These are phyloP conservation scores for Coniochaeta prunicola DNA, from an alignment of 2,329 filamentous ascomycete genomes.

Conservation along the genomic window DNA sequence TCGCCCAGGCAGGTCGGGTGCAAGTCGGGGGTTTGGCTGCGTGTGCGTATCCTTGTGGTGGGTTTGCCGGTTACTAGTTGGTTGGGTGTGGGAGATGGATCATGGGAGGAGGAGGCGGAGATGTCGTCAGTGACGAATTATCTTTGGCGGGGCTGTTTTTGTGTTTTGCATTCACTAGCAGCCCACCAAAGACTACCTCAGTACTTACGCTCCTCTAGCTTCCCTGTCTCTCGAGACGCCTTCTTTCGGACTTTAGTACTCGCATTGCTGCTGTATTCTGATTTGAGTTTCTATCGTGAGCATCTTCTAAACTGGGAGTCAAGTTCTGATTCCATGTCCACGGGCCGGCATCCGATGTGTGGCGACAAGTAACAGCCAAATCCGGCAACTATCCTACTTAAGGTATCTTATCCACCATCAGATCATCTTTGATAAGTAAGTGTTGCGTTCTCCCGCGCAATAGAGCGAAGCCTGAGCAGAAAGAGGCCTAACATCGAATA, in stretches of 20 bases:
- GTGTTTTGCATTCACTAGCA: conserved; percentile 22
- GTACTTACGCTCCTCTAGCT: neutral
- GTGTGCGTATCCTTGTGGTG: neutral
- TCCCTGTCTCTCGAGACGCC: too few relatives aligned
- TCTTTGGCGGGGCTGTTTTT: conserved; percentile 21
- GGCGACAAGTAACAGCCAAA: neutral
- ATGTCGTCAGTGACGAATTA: conserved; percentile 20
- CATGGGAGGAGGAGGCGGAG: conserved; percentile 6
- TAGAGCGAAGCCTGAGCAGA: neutral
- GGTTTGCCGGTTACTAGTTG: neutral
- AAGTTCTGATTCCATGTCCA: too few relatives aligned
- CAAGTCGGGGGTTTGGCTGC: neutral
- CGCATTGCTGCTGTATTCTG: too few relatives aligned
- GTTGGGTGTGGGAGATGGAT: neutral
- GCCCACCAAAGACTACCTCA: too few relatives aligned
- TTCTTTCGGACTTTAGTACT: too few relatives aligned
- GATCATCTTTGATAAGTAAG: neutral
- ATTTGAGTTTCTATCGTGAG: too few relatives aligned
- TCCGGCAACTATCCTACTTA: too few relatives aligned
- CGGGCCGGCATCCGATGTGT: neutral
- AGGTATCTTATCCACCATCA: neutral
- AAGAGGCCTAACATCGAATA: neutral
- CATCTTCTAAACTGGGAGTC: too few relatives aligned
- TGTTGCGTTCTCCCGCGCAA: neutral
- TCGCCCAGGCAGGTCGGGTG: neutral